These are phyloP conservation scores for Termitomyces sp. DNA, from an alignment of 768 basidiomycete species.

Conservation along the genomic window DNA sequence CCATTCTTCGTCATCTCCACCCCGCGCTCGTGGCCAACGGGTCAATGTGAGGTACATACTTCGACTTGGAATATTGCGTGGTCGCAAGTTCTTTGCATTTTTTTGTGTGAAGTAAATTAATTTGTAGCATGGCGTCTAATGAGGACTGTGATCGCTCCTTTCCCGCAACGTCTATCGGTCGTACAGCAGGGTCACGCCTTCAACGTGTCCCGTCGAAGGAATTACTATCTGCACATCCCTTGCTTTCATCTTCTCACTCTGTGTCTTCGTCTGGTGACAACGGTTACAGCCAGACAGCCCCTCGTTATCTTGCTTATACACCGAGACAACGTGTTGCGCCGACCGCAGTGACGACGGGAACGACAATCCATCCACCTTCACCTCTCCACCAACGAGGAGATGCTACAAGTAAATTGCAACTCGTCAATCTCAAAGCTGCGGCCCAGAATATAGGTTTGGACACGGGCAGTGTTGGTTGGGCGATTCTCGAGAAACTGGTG, in stretches of 20 bases:
- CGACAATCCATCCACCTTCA: slow-evolving; percentile 40
- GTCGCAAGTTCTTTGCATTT: neutral
- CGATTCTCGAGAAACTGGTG: slow-evolving; percentile 68
- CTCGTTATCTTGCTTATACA: slow-evolving; percentile 73
- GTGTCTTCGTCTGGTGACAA: slow-evolving; percentile 24
- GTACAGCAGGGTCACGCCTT: slow-evolving; percentile 36
- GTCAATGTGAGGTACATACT: neutral
- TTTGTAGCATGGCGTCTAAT: slow-evolving; percentile 25
- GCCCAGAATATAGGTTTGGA: slow-evolving; percentile 66
- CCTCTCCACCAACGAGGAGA: slow-evolving; percentile 46
- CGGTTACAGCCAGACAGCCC: slow-evolving; percentile 7
- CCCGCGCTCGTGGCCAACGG: neutral
- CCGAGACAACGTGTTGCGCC: slow-evolving; percentile 56
- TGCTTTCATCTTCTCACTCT: slow-evolving; percentile 41
- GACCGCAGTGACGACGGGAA: slow-evolving; percentile 41
- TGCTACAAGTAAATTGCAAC: slow-evolving; percentile 63
- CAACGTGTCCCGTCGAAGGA: slow-evolving; percentile 43
- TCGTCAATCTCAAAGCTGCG: slow-evolving; percentile 69
- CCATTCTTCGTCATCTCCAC: neutral
- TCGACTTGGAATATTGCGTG: neutral
- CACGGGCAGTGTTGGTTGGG: slow-evolving; percentile 63
- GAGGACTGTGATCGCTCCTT: slow-evolving; percentile 32
- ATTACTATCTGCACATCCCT: slow-evolving; percentile 54
- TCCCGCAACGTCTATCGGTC: slow-evolving; percentile 51
- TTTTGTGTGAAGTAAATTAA: neutral